These are phyloP conservation scores for Hylodesmum podocarpum DNA, from an alignment of 306 rosid species.

Conservation along the genomic window DNA sequence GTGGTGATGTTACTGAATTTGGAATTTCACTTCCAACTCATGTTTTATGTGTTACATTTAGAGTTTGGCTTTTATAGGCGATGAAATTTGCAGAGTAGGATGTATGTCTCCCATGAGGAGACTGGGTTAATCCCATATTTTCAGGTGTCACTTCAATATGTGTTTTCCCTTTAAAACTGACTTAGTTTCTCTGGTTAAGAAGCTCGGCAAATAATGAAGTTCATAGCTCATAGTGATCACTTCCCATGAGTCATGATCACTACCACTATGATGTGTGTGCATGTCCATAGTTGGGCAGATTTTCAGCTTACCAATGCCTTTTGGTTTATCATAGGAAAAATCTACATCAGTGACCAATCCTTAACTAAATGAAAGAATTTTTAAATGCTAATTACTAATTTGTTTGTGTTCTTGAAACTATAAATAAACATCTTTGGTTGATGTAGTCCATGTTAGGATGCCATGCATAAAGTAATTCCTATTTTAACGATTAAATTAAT, in stretches of 20 bases:
- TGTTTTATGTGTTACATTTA: constrained; percentile 14
- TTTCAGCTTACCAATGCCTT: constrained; percentile 4
- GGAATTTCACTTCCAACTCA: constrained; percentile 2
- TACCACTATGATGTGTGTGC: neutral
- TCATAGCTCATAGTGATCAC: neutral
- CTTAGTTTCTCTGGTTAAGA: constrained; percentile 3
- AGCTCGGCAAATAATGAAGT: neutral
- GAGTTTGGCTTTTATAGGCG: constrained; percentile 21
- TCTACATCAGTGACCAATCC: neutral
- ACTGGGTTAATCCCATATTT: constrained; percentile 19
- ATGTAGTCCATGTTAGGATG: neutral
- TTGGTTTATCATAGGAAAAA: neutral
- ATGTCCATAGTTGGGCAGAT: constrained; percentile 3
- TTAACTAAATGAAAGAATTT: constrained; percentile 1
- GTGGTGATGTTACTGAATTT: neutral
- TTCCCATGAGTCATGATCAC: neutral
- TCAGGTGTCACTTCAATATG: constrained; percentile 12
- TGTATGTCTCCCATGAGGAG: constrained; percentile 34
- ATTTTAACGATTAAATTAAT: neutral
- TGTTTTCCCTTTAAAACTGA: constrained; percentile 18
- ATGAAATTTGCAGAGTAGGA: constrained; percentile 15
- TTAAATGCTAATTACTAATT: neutral
- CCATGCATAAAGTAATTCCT: neutral
- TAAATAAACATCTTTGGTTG: neutral
- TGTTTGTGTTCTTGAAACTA: constrained; percentile 4